Percentiles rank a stretch among this genome's conserved stretches.
These are phyloP conservation scores for Plasmodium sp. DNA, from an alignment of 169 alveolate species.

Conservation along the genomic window DNA sequence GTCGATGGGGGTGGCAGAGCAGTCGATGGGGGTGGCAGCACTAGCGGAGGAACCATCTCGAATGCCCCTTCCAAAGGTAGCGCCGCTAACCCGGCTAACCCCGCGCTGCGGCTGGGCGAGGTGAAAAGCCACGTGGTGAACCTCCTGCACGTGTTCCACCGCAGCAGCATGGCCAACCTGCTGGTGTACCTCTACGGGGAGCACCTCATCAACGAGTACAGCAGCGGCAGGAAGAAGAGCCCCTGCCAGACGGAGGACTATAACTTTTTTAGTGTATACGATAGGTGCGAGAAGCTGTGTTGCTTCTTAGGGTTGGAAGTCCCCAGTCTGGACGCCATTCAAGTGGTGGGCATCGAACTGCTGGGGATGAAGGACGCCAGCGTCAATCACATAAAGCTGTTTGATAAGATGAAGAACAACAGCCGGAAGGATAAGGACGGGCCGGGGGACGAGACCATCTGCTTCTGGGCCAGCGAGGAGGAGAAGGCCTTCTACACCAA, in stretches of 20 bases:
- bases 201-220: constrained; percentile 42
- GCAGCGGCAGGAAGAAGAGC: not conserved
- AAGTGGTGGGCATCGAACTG: constrained; percentile 27
- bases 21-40: too few relatives aligned
- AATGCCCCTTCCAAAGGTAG: not conserved
- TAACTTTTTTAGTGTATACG: constrained; percentile 42
- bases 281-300: constrained; percentile 19
- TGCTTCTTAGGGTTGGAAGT: not conserved
- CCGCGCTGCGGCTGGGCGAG: not conserved
- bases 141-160: not conserved
- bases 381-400: constrained; percentile 18
- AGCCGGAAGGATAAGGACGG: constrained; percentile 20
- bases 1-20: too few relatives aligned
- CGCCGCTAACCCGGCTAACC: not conserved
- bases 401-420: constrained; percentile 23
- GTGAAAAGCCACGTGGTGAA: not conserved
- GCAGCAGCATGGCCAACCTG: not conserved
- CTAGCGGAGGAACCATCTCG: not conserved
- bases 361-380: constrained; percentile 49
- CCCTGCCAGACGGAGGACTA: not conserved
- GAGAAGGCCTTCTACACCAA: constrained; percentile 36
- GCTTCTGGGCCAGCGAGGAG: constrained; percentile 29
- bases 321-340: constrained; percentile 13
- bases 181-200: constrained; percentile 41
- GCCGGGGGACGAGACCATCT: not conserved